A percentile compares a stretch with the other conserved stretches of the same genome.
These are phyloP conservation scores for Parietaria judaica DNA, from an alignment of 306 rosid genomes.

Conservation along the genomic window DNA sequence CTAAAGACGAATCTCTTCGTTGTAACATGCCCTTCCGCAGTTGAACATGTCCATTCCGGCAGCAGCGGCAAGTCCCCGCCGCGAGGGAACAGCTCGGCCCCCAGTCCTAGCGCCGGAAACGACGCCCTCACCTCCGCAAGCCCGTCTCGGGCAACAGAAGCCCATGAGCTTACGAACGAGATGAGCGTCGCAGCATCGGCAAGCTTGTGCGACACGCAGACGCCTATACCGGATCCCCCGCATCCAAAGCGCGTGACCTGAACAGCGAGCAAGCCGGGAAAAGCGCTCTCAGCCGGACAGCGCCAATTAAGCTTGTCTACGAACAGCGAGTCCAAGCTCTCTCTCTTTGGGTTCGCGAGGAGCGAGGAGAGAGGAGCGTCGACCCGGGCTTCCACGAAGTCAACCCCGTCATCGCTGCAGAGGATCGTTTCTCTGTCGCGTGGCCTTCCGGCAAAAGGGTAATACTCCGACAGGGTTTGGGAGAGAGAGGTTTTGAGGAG, in stretches of 20 bases:
- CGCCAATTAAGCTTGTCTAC: conserved; percentile 30
- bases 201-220: conserved; percentile 42
- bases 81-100: conserved; percentile 13
- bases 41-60: background rate
- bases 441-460: conserved; percentile 41
- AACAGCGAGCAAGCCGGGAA: conserved; percentile 16
- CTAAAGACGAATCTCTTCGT: conserved; percentile 34
- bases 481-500: conserved; percentile 40
- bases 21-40: background rate
- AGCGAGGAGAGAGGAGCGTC: conserved; percentile 15
- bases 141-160: conserved; percentile 15
- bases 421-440: conserved; percentile 25
- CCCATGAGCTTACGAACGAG: conserved; percentile 45
- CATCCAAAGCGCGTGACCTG: conserved; percentile 38
- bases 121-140: background rate
- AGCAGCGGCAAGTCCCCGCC: conserved; percentile 7
- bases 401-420: conserved; percentile 50
- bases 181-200: conserved; percentile 29
- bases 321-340: conserved; percentile 17
- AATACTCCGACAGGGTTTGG: conserved; percentile 30
- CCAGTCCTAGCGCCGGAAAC: conserved; percentile 9
- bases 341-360: conserved; percentile 19
- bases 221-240: conserved; percentile 35
- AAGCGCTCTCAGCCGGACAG: background rate
- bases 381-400: conserved; percentile 24